Evolutionary conservation across 768 basidiomycete genomes (phyloP).

Genomic region (Calocybe gangraenosa): DNA sequence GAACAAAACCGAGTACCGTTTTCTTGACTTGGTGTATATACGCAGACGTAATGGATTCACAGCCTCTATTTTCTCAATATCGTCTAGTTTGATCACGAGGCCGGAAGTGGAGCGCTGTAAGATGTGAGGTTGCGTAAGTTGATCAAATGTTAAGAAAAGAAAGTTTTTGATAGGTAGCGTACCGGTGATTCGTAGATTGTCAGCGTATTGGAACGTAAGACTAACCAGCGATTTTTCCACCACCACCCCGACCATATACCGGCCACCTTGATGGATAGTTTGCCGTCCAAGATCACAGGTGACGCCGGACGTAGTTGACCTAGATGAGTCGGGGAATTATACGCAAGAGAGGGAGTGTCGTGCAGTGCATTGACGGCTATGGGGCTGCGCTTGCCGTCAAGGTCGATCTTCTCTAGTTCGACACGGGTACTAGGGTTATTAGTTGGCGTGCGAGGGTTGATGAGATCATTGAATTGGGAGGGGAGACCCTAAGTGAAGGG

Average conservation of each 20-base stretch:
- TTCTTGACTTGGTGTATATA: slow-evolving; percentile 16
- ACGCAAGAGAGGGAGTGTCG: slow-evolving; percentile 13
- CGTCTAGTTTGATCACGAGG: slow-evolving; percentile 19
- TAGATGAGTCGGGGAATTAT: slow-evolving; percentile 7
- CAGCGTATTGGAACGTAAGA: slow-evolving; percentile 61
- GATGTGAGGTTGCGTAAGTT: background rate
- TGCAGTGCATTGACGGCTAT: background rate
- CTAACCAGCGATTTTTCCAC: slow-evolving; percentile 74
- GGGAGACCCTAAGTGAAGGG: slow-evolving; percentile 13
- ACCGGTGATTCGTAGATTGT: slow-evolving; percentile 79
- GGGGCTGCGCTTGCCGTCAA: slow-evolving; percentile 3
- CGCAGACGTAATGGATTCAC: slow-evolving; percentile 12
- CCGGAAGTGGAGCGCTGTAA: slow-evolving; percentile 7
- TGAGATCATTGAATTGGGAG: slow-evolving; percentile 13
- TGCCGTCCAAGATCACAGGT: slow-evolving; percentile 49
- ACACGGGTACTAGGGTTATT: background rate
- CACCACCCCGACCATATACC: slow-evolving; percentile 67
- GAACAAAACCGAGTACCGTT: slow-evolving; percentile 26
- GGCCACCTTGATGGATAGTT: slow-evolving; percentile 70
- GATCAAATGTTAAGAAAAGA: too few species aligned
- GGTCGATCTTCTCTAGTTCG: slow-evolving; percentile 6
- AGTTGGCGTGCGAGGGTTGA: slow-evolving; percentile 4
- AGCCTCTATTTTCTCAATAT: slow-evolving; percentile 19
- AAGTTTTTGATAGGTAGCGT: too few species aligned
- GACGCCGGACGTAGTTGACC: slow-evolving; percentile 10